Evolutionary conservation across 2,329 filamentous ascomycete genomes (phyloP), one percentile per base, ranked within the genome.

Genomic region (Raffaelea deltoideospora): DNA sequence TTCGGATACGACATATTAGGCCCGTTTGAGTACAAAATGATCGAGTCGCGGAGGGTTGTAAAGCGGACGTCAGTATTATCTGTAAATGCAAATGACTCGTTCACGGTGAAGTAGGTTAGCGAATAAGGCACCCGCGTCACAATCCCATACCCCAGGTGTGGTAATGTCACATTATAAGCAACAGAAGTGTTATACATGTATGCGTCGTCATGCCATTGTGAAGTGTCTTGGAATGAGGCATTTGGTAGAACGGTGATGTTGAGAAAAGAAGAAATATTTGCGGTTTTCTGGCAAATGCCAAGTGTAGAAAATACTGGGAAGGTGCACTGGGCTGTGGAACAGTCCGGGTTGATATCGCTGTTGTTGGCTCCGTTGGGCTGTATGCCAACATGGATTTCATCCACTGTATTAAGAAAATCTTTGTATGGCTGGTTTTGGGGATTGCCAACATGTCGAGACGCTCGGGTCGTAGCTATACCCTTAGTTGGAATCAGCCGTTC

Each of bases 401-500:
- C 6, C 27, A 15, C 10, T 6, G 27, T 10, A 11, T 6, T 10
- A 29, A 6, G 9, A 8, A 6, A 6, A 29, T 6, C 6, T 26
- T 31, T 14, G 32, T 11, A 19, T 31, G 31, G 21, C 33, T 34
- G 20, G 32, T n/a, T n/a, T n/a, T n/a, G n/a, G n/a, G n/a, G n/a
- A n/a, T n/a, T n/a, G n/a, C n/a, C n/a, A n/a, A n/a, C n/a, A n/a
- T n/a, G n/a, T n/a, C n/a, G n/a, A n/a, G n/a, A n/a, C 37, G 15
- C 33, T 19, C 19, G 20, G 4, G 33, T 30, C 5, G 14, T 36
- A 23, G 29, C 37, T 5, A 33, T 23, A 19, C 33, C 23, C 14
- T 18, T 27, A 10, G 33, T n/a, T 21, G 22, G 23, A n/a, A 34
- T 28, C 11, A 32, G 36, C 3, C 44, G 44, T 6, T 42, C 44